Percentiles rank a stretch among this genome's conserved stretches.
phyloP scores from a whole-genome alignment of 2,329 filamentous ascomycete species.

The Aspergillus ustus region DNA sequence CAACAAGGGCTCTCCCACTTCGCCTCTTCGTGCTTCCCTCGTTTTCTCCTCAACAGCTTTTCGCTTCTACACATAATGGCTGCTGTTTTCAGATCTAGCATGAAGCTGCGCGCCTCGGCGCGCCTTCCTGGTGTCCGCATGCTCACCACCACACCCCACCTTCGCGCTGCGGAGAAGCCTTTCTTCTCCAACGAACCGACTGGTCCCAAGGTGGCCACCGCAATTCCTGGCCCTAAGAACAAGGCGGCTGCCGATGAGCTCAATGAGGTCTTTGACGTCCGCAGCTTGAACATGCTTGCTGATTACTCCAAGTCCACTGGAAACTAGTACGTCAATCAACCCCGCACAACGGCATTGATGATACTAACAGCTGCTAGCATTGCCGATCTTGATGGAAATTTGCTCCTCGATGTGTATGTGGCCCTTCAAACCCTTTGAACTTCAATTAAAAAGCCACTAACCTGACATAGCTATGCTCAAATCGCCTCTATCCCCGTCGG shows the following conservation, averaged over 20 bases:
- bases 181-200: conserved; percentile 65
- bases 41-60: background rate
- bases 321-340: conserved; percentile 66
- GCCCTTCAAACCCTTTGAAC: background rate
- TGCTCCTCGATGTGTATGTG: conserved; percentile 56
- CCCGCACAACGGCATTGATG: background rate
- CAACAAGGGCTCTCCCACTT: background rate
- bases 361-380: conserved; percentile 42
- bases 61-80: conserved; percentile 30
- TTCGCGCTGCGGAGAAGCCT: conserved; percentile 48
- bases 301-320: conserved; percentile 76
- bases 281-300: conserved; percentile 80
- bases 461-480: conserved; percentile 73
- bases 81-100: conserved; percentile 41
- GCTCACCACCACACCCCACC: conserved; percentile 41
- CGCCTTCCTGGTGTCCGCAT: conserved; percentile 41
- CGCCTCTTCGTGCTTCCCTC: background rate
- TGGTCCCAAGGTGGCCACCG: conserved; percentile 58
- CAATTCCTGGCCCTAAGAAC: conserved; percentile 77
- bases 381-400: conserved; percentile 56
- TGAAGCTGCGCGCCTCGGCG: conserved; percentile 38
- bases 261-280: conserved; percentile 79
- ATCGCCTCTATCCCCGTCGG: conserved; percentile 91
- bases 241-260: conserved; percentile 72
- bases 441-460: conserved; percentile 4